Evolutionary conservation across 257 asterid species (phyloP), one percentile per base, ranked within the genome.

Genomic region (Eucommia ulmoides): DNA sequence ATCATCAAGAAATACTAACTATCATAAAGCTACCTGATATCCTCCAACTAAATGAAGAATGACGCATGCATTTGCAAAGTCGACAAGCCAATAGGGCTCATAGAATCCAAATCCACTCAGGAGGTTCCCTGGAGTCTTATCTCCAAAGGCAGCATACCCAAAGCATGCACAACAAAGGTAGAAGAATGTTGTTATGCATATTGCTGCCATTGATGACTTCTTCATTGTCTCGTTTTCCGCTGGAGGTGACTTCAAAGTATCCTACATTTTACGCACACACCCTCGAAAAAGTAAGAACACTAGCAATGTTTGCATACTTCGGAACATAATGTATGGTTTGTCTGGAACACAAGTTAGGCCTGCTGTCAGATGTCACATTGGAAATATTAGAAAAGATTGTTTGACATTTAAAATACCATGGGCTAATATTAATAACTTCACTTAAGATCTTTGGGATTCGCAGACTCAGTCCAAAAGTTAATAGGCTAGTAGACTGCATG

Each of bases 81-180:
- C 82, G 19, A 83, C 54, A 2, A 83, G 72, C 94, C 94, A 83
- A 41, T 61, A 83, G n/a, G n/a, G n/a, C n/a, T n/a, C n/a, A n/a
- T n/a, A 77, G 70, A 83, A 83, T 2, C 86, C 86, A 15, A 81
- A 81, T 10, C 92, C 94, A 0, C 92, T 80, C 67, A 83, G 50
- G 75, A 83, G 72, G 53, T 83, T 83, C 24, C 94, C 92, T 0
- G 92, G 92, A 0, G 85, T 65, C 11, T 61, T 45, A 49, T 65
- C 67, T 8, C 94, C 94, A 6, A 83, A 80, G 7, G 94, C 88
- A 24, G 92, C 94, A 26, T 83, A 83, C 3, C 92, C 94, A 2
- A 80, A 71, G 49, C 88, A 67, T 24, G 81, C 91, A 25, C 81
- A 79, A 25, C 73, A 56, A 20, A 81, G 67, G 55, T 81, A 76